Percentiles rank a stretch among this genome's conserved stretches.
Evolutionary conservation across 148 eudicot genomes (phyloP).

Genomic region (Fallopia convolvulus): DNA sequence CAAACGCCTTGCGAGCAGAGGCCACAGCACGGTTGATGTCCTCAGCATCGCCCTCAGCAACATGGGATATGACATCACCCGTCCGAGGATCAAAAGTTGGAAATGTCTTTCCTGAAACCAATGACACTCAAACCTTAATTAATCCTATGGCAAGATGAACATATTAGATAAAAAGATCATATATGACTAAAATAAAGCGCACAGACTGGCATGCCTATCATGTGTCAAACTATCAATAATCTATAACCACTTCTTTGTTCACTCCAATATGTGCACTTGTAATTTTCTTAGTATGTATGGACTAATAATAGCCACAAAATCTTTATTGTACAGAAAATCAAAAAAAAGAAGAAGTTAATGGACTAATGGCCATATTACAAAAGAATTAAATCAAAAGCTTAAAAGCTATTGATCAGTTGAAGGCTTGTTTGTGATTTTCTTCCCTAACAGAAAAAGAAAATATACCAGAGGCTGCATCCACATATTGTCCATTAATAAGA

Average conservation of each 20-base stretch:
- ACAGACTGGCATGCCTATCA: neutral
- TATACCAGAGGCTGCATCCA: slow-evolving; percentile 82
- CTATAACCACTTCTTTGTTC: neutral
- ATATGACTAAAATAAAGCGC: neutral
- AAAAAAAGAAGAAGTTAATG: neutral
- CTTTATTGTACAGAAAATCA: neutral
- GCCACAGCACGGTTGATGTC: slow-evolving; percentile 80
- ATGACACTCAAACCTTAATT: too few species aligned
- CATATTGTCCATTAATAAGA: slow-evolving; percentile 82
- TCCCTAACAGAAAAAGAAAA: too few species aligned
- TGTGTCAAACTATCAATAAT: too few species aligned
- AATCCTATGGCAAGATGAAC: slow-evolving; percentile 3
- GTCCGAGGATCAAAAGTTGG: slow-evolving; percentile 86
- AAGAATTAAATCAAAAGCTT: neutral
- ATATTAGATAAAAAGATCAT: neutral
- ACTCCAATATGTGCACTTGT: too few species aligned
- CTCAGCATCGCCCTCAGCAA: slow-evolving; percentile 74
- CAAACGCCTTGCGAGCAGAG: slow-evolving; percentile 93
- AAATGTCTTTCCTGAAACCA: slow-evolving; percentile 68
- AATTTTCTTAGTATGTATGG: neutral
- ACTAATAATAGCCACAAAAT: neutral
- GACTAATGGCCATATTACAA: neutral
- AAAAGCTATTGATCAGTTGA: neutral
- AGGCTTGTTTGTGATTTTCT: too few species aligned
- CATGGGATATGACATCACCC: slow-evolving; percentile 71